A percentile compares a stretch with the other conserved stretches of the same genome.
These are phyloP conservation scores for Cladosporium cucumerinum DNA, from an alignment of 2,329 filamentous ascomycete species.

Conservation along the genomic window DNA sequence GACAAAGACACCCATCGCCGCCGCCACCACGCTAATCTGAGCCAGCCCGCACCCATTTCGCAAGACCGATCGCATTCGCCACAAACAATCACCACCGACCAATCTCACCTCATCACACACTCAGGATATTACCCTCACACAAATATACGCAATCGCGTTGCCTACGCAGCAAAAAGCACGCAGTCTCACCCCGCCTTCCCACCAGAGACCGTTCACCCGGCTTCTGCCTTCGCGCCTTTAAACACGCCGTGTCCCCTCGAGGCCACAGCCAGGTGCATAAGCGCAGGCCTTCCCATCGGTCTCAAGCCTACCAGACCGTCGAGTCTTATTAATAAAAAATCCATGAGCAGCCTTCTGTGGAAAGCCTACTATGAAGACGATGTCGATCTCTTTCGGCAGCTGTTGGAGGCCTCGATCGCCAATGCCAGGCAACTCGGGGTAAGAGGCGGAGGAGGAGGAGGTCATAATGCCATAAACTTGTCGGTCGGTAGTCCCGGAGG, in stretches of 20 bases:
- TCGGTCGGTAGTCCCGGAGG: slow-evolving; percentile 44
- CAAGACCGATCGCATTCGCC: slow-evolving; percentile 2
- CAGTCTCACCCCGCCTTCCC: background rate
- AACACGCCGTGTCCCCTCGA: slow-evolving; percentile 82
- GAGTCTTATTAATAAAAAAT: slow-evolving; percentile 46
- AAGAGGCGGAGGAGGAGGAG: slow-evolving; percentile 25
- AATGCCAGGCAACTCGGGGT: slow-evolving; percentile 51
- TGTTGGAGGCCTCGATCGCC: slow-evolving; percentile 70
- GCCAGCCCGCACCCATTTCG: background rate
- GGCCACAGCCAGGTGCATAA: slow-evolving; percentile 84
- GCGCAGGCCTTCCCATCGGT: slow-evolving; percentile 53
- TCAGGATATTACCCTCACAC: background rate
- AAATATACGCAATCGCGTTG: background rate
- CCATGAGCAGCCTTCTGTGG: slow-evolving; percentile 95
- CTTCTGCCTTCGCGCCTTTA: slow-evolving; percentile 67
- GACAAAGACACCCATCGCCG: slow-evolving; percentile 1
- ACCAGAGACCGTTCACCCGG: slow-evolving; percentile 30
- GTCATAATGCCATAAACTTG: slow-evolving; percentile 32
- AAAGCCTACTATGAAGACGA: slow-evolving; percentile 96
- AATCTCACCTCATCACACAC: background rate
- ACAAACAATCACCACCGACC: background rate
- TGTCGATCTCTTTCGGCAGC: slow-evolving; percentile 88
- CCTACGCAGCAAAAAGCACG: background rate
- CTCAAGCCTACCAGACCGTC: slow-evolving; percentile 31
- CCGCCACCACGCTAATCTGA: slow-evolving; percentile 2